phyloP scores from a whole-genome alignment of 352 stramenopile genomes.

The Pythium angustatum region DNA sequence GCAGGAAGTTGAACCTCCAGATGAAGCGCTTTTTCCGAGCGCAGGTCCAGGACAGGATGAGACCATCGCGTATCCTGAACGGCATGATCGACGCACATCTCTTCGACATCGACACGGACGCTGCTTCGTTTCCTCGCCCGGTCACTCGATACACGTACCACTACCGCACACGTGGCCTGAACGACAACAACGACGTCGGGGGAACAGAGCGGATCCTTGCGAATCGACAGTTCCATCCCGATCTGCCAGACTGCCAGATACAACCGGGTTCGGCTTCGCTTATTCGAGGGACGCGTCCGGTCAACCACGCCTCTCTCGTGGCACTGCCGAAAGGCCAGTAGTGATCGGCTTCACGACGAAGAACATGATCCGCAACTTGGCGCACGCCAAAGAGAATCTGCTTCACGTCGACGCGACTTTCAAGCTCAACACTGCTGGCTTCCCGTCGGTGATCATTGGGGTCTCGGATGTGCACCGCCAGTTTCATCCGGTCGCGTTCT shows the following conservation, averaged over 20 bases:
- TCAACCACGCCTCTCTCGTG: background rate
- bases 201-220: background rate
- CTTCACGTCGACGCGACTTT: background rate
- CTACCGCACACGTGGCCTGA: slow-evolving; percentile 8
- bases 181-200: slow-evolving; percentile 15
- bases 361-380: background rate
- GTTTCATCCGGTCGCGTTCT: slow-evolving; percentile 1
- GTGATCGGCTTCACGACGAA: background rate
- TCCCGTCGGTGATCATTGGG: background rate
- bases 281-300: background rate
- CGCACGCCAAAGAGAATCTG: background rate
- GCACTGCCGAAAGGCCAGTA: background rate
- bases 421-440: background rate
- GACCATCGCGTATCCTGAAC: slow-evolving; percentile 15
- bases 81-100: slow-evolving; percentile 11
- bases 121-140: background rate
- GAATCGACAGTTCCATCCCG: background rate
- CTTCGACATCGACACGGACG: background rate
- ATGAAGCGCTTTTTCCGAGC: slow-evolving; percentile 20
- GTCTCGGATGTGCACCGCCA: background rate
- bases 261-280: background rate
- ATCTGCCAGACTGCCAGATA: background rate
- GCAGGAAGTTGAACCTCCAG: slow-evolving; percentile 4
- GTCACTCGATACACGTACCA: slow-evolving; percentile 1
- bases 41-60: slow-evolving; percentile 2